phyloP scores from a whole-genome alignment of 345 rosid genomes.

The Hypericum perforatum region DNA sequence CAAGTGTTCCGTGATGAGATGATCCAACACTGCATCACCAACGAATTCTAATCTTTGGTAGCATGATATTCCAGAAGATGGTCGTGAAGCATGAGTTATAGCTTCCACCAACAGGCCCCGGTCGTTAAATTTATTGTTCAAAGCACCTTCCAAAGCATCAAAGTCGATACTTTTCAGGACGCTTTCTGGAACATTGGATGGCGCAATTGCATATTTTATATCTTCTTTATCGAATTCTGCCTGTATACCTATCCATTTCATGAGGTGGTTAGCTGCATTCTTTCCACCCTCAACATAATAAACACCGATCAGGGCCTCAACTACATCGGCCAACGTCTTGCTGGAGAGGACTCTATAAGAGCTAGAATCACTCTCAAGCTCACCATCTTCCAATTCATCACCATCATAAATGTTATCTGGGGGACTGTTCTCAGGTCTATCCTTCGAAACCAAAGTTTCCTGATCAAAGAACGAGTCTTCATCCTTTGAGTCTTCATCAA shows the following conservation, averaged over 20 bases:
- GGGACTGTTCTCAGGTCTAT: conserved; percentile 16
- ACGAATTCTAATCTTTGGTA: conserved; percentile 95
- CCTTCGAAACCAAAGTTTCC: conserved; percentile 32
- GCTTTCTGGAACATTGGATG: conserved; percentile 59
- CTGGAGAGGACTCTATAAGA: conserved; percentile 92
- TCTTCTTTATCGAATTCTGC: conserved; percentile 71
- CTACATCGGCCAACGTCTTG: conserved; percentile 97
- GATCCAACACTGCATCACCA: conserved; percentile 97
- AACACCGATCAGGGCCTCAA: conserved; percentile 94
- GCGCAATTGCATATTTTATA: conserved; percentile 25
- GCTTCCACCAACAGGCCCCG: conserved; percentile 72
- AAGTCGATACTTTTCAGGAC: conserved; percentile 69
- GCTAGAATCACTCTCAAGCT: conserved; percentile 84
- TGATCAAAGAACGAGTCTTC: conserved; percentile 62
- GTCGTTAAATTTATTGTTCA: conserved; percentile 49
- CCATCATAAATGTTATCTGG: conserved; percentile 37
- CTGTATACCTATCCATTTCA: conserved; percentile 91
- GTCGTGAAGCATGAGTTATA: conserved; percentile 94
- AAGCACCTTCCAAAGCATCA: conserved; percentile 57
- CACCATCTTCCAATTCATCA: conserved; percentile 87
- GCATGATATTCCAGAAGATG: conserved; percentile 87
- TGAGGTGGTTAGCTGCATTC: conserved; percentile 74
- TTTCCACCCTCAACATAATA: conserved; percentile 94
- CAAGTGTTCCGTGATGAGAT: conserved; percentile 79
- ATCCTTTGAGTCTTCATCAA: conserved; percentile 85